phyloP scores from a whole-genome alignment of 805 yeast species.

The Torulaspora quercuum region DNA sequence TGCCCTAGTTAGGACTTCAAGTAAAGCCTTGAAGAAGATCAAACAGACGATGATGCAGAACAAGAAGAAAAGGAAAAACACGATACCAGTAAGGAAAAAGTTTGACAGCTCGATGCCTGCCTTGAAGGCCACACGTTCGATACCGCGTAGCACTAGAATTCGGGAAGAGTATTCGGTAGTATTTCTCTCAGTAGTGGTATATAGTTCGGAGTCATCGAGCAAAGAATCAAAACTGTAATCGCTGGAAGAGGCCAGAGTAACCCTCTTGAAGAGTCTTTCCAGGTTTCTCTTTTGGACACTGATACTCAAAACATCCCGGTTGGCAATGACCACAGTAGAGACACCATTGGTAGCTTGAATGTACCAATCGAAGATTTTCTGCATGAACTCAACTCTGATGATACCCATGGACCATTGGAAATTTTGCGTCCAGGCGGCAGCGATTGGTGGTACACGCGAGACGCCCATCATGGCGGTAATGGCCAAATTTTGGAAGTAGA shows the following conservation, averaged over 20 bases:
- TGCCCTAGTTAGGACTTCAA: constrained; percentile 59
- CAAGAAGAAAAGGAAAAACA: constrained; percentile 75
- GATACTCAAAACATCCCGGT: constrained; percentile 64
- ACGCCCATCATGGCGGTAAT: constrained; percentile 95
- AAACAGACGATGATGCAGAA: constrained; percentile 56
- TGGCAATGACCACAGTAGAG: constrained; percentile 68
- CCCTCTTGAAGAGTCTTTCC: constrained; percentile 37
- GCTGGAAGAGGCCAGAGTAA: constrained; percentile 33
- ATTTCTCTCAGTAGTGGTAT: constrained; percentile 70
- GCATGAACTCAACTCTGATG: constrained; percentile 72
- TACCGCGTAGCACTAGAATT: constrained; percentile 82
- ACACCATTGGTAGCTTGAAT: constrained; percentile 92
- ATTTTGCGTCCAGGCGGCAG: constrained; percentile 97
- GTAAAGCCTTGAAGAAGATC: constrained; percentile 62
- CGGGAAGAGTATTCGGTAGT: constrained; percentile 54
- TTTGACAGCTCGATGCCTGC: constrained; percentile 84
- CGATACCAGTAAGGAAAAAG: constrained; percentile 80
- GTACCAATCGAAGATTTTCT: constrained; percentile 85
- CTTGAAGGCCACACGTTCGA: constrained; percentile 82
- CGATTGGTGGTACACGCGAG: constrained; percentile 88
- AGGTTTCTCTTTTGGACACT: constrained; percentile 67
- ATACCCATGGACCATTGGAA: constrained; percentile 96
- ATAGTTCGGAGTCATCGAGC: constrained; percentile 49
- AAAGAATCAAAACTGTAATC: constrained; percentile 48
- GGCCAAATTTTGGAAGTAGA: constrained; percentile 91